phyloP scores from a whole-genome alignment of 768 basidiomycete genomes.

The Amylocystis lapponica region DNA sequence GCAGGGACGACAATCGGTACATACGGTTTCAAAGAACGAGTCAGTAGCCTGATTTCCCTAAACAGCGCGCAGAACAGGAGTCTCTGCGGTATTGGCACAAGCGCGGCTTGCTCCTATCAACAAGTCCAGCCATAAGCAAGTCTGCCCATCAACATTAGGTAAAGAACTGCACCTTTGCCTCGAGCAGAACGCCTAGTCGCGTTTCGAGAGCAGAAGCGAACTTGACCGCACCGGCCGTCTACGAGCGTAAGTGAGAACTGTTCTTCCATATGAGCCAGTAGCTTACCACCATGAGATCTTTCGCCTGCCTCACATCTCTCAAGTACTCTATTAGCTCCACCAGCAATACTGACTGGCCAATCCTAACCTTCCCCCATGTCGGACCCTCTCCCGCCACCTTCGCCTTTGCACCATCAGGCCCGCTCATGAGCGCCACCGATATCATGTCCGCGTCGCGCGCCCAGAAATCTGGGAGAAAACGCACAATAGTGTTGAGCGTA shows the following conservation, averaged over 20 bases:
- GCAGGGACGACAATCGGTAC: constrained; percentile 12
- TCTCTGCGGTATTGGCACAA: constrained; percentile 52
- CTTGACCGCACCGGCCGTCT: constrained; percentile 9
- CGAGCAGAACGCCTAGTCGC: constrained; percentile 48
- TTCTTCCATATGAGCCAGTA: neutral
- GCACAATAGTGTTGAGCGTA: constrained; percentile 44
- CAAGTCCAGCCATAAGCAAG: constrained; percentile 1
- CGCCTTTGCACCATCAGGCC: constrained; percentile 24
- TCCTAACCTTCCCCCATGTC: constrained; percentile 43
- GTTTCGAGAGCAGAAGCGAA: constrained; percentile 56
- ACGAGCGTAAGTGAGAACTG: neutral
- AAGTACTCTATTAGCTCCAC: constrained; percentile 55
- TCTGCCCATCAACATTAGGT: neutral
- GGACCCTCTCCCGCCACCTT: constrained; percentile 11
- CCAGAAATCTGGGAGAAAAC: constrained; percentile 61
- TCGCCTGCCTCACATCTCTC: constrained; percentile 37
- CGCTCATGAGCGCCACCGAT: constrained; percentile 59
- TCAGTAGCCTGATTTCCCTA: constrained; percentile 56
- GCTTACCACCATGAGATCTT: constrained; percentile 36
- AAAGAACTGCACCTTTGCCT: constrained; percentile 42
- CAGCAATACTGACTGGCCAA: constrained; percentile 59
- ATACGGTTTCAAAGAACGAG: constrained; percentile 59
- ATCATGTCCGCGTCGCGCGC: constrained; percentile 69
- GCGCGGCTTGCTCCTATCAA: constrained; percentile 45
- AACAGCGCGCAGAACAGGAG: constrained; percentile 57